A percentile compares a stretch with the other conserved stretches of the same genome.
Conservation (phyloP, 805 yeast species). For the Pichia deserticola region DNA sequence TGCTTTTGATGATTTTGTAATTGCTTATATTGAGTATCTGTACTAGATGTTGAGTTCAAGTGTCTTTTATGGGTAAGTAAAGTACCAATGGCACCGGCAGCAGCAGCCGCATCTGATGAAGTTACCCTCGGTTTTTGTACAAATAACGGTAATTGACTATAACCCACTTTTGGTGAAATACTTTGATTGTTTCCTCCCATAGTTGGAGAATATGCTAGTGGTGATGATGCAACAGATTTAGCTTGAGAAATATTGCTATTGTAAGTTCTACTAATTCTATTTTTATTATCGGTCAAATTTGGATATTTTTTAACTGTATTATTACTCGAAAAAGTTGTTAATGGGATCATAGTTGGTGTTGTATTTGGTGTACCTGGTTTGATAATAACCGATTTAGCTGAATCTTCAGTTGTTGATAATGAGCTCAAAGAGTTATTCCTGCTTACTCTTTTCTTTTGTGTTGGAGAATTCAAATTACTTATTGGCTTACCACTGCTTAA, state of each 20-base stretch:
- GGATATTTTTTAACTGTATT: background rate
- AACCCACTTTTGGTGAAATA: background rate
- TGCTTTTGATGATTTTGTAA: slow-evolving; percentile 22
- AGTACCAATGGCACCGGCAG: slow-evolving; percentile 30
- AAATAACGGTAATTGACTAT: background rate
- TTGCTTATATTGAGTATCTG: slow-evolving; percentile 4
- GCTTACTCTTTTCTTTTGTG: background rate
- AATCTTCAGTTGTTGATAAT: slow-evolving; percentile 13
- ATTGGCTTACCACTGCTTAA: background rate
- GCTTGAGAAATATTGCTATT: background rate
- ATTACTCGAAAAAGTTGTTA: background rate
- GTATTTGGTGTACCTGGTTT: background rate
- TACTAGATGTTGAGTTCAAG: background rate
- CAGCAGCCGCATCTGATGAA: slow-evolving; percentile 27
- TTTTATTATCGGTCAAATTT: background rate
- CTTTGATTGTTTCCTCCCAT: background rate
- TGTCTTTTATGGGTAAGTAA: slow-evolving; percentile 25
- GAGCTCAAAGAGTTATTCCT: slow-evolving; percentile 4
- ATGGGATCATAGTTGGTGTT: background rate
- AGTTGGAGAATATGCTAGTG: background rate
- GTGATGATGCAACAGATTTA: background rate
- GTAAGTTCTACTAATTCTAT: background rate
- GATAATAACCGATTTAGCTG: slow-evolving; percentile 12
- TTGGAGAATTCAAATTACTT: background rate
- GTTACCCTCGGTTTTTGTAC: slow-evolving; percentile 23